Evolutionary conservation across 129 eudicot species (phyloP), one percentile per base, ranked within the genome.

Genomic region (Flaveria linearis): DNA sequence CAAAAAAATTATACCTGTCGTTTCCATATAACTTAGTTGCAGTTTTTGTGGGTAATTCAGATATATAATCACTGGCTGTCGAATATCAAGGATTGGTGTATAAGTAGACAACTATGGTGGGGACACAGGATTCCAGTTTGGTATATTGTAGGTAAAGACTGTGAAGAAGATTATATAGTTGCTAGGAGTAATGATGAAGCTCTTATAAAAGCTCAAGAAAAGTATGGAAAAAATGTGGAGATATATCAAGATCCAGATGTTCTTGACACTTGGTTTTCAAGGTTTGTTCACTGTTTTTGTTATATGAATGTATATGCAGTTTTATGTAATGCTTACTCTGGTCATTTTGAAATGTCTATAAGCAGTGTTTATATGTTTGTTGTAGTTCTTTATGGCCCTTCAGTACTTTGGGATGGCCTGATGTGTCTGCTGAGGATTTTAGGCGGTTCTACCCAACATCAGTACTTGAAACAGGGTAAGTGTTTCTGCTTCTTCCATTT

Each of bases 201-300:
- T 75, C 79, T 87, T 67, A 76, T 51, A 23, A 86, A 82, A 85
- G 97, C 99, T 75, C 90, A 79, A 55, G 55, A 86, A 68, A 91
- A 89, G 78, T 91, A 89, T 80, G 99, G 99, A 42, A 86, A 89
- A 77, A 65, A 89, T 78, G 97, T 87, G 10, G 89, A 89, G 78
- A 89, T 95, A 74, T 91, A 91, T 89, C 99, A 95, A 86, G 99
- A 95, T 70, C 97, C 99, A 72, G 99, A 95, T 87, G 99, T 95
- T 80, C 96, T 95, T 69, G 99, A 95, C 80, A 95, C 99, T 68
- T 95, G 99, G 99, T 95, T 95, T 86, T 95, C 99, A 8, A 94
- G 98, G 98, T 94, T 78, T n/a, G 85, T 82, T 75, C 36, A 56
- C 45, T 56, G 22, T 73, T 20, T 49, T 14, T 36, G 12, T 70